Percentiles rank a stretch among this genome's conserved stretches.
Evolutionary conservation across 1,284 basidiomycete species (phyloP).

Genomic region (Exobasidium rhododendri): DNA sequence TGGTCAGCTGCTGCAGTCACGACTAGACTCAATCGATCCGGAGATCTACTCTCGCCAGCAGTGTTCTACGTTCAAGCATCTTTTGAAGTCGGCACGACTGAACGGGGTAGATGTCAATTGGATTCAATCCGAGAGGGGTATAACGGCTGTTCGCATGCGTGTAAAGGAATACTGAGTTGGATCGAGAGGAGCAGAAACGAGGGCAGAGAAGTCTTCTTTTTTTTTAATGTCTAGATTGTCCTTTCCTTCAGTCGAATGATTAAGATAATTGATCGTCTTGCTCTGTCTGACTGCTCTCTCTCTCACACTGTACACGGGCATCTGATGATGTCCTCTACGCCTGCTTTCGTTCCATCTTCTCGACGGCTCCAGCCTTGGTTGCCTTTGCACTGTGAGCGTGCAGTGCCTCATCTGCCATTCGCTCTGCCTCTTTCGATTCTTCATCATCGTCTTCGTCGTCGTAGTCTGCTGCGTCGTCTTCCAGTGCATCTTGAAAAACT

Average conservation of each 20-base stretch:
- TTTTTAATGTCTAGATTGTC: no score
- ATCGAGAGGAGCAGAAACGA: no score
- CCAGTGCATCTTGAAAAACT: not conserved
- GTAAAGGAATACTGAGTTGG: not conserved
- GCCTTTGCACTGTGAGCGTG: slow-evolving; percentile 10
- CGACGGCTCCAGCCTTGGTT: slow-evolving; percentile 7
- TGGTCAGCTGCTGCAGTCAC: not conserved
- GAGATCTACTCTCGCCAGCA: not conserved
- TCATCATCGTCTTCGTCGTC: slow-evolving; percentile 12
- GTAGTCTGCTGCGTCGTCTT: not conserved
- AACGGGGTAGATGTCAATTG: not conserved
- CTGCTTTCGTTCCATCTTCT: slow-evolving; percentile 13
- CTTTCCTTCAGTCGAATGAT: no score
- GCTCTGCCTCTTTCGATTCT: slow-evolving; percentile 9
- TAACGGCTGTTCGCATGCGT: not conserved
- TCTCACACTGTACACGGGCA: no score
- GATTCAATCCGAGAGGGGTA: not conserved
- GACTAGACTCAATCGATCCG: not conserved
- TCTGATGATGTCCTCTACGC: no score
- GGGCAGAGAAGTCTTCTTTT: no score
- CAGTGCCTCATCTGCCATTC: slow-evolving; percentile 4
- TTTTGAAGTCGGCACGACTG: not conserved
- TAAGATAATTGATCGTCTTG: no score
- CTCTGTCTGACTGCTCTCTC: no score
- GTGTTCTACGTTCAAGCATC: not conserved